phyloP scores from a whole-genome alignment of 352 stramenopile species.

The Peronosclerospora sorghi region DNA sequence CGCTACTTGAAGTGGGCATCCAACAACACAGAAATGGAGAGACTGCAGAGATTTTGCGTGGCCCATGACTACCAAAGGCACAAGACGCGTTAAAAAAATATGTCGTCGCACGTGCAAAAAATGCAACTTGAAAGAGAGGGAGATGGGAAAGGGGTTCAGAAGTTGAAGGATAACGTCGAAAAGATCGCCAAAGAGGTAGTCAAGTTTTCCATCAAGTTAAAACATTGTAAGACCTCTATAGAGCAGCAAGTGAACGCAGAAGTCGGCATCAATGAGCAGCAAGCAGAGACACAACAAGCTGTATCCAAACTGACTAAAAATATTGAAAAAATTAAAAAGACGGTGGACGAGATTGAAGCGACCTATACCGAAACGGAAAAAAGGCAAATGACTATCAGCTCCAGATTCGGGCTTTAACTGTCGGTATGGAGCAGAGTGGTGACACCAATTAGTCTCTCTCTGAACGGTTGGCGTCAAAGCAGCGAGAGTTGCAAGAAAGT shows the following conservation, averaged over 20 bases:
- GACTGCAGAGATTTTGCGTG: no score
- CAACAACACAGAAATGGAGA: no score
- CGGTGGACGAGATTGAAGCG: no score
- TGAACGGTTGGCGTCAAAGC: constrained; percentile 67
- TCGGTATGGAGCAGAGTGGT: constrained; percentile 66
- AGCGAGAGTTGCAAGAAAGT: constrained; percentile 69
- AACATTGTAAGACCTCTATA: constrained; percentile 58
- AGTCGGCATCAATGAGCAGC: constrained; percentile 52
- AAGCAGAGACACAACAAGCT: constrained; percentile 61
- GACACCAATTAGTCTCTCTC: constrained; percentile 67
- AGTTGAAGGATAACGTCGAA: constrained; percentile 73
- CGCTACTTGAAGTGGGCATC: no score
- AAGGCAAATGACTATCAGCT: constrained; percentile 61
- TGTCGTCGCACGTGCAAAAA: constrained; percentile 78
- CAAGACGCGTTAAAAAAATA: constrained; percentile 80
- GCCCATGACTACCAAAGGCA: constrained; percentile 90
- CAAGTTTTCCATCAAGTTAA: constrained; percentile 71
- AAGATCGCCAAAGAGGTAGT: constrained; percentile 71
- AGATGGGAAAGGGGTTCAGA: constrained; percentile 77
- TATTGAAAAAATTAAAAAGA: constrained; percentile 68
- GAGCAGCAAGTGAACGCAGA: constrained; percentile 54
- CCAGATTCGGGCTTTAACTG: constrained; percentile 81
- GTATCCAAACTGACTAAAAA: constrained; percentile 78
- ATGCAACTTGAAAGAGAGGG: constrained; percentile 79
- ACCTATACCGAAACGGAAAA: constrained; percentile 40